Conservation (phyloP, 306 rosid species). For the Cicer pinnatifidum region DNA sequence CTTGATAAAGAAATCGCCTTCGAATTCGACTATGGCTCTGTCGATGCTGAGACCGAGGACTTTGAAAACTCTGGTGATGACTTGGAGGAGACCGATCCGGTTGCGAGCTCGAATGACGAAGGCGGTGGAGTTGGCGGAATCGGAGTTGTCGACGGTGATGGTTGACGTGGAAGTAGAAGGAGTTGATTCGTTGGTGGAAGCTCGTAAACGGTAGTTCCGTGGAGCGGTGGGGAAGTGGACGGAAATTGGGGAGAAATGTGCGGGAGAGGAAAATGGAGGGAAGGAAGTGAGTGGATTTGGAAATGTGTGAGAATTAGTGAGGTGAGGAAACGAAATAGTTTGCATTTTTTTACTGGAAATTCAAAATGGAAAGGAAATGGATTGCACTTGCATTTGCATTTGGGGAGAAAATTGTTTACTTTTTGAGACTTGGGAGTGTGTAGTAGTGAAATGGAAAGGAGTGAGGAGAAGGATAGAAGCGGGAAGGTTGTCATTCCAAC, state of each 20-base stretch:
- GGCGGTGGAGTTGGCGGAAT: conserved; percentile 48
- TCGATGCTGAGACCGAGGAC: conserved; percentile 71
- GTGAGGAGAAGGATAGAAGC: conserved; percentile 19
- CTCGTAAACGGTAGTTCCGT: conserved; percentile 36
- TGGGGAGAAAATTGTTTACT: neutral
- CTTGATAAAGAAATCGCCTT: conserved; percentile 62
- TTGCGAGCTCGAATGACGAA: conserved; percentile 68
- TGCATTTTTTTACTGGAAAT: conserved; percentile 49
- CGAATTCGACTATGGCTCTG: conserved; percentile 67
- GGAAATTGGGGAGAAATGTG: conserved; percentile 27
- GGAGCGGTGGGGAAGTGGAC: conserved; percentile 11
- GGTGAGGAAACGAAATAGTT: conserved; percentile 46
- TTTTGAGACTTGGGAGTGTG: too few relatives aligned
- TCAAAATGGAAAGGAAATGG: neutral
- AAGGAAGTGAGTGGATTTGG: conserved; percentile 30
- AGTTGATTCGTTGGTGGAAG: conserved; percentile 46
- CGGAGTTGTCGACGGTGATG: conserved; percentile 54
- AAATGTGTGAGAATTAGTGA: conserved; percentile 35
- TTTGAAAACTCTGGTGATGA: conserved; percentile 67
- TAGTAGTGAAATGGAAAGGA: neutral
- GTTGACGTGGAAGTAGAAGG: conserved; percentile 42
- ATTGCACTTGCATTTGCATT: neutral
- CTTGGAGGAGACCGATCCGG: conserved; percentile 72
- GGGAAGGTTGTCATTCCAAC: conserved; percentile 39
- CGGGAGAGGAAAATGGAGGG: conserved; percentile 37